Evolutionary conservation across 306 rosid species (phyloP).

Genomic region (Vigna unguiculata): DNA sequence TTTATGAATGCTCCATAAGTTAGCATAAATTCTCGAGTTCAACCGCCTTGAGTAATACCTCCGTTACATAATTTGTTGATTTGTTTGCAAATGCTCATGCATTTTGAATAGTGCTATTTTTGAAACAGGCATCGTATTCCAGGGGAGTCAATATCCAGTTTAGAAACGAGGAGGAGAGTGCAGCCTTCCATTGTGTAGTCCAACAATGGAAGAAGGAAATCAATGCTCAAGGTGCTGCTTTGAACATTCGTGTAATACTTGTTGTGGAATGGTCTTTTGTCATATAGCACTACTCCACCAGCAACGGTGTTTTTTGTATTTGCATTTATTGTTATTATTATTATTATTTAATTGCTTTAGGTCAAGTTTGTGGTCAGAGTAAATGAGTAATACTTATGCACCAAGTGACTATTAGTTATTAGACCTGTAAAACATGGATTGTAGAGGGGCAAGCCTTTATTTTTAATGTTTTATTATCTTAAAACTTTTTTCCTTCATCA

Average conservation of each 20-base stretch:
- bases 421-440: not conserved
- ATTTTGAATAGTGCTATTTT: conserved; percentile 45
- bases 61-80: not conserved
- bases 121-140: conserved; percentile 68
- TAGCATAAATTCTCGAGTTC: not conserved
- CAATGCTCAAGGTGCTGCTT: conserved; percentile 69
- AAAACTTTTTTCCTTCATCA: not conserved
- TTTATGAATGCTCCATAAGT: not conserved
- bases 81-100: conserved; percentile 27
- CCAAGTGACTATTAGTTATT: not conserved
- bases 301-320: not conserved
- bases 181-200: conserved; percentile 69
- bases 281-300: not conserved
- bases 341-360: not conserved
- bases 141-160: conserved; percentile 70
- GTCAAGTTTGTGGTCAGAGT: conserved; percentile 7
- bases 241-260: conserved; percentile 28
- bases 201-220: conserved; percentile 75
- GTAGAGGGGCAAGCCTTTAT: not conserved
- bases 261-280: not conserved
- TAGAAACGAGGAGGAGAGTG: conserved; percentile 78
- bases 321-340: no score
- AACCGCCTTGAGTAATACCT: not conserved
- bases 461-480: not conserved
- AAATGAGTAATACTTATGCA: not conserved